Evolutionary conservation across 148 eudicot genomes (phyloP), one percentile per base, ranked within the genome.

Genomic region (Heliosperma pusillum): DNA sequence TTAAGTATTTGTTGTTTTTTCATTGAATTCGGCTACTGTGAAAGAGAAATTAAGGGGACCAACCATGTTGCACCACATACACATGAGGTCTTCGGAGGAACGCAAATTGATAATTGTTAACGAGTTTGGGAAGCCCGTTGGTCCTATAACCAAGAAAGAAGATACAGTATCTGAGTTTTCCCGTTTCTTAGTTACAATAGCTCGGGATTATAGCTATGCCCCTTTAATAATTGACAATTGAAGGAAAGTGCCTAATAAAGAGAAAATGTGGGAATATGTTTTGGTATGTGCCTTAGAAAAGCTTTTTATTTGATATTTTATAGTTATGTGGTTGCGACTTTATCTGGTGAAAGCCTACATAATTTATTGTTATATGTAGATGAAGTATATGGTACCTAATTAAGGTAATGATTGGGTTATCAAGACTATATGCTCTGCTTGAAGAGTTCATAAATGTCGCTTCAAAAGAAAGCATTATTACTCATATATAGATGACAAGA

Each of bases 1-100:
- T 25, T 0, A 7, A 16, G 16, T 19, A 3, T 36, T 66, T 66
- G 0, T 58, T 16, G 19, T 3, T 16, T 16, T 4, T 3, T 17
- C 6, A 7, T 58, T n/a, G 29, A 24, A 29, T 62, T 3, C 17
- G 26, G 66, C 66, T 16, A 62, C 15, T 11, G 1, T 25, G 25
- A 11, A 47, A 15, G 22, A 5, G 26, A 76, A 76, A 21, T n/a
- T 10, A 13, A 53, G 78, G 68, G 45, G 77, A 10, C 62, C 77
- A 50, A 64, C 71, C 24, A 75, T 75, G 77, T 26, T 75, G 50
- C 77, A 74, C 30, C 27, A 52, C 20, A 71, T 75, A 3, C 77
- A 75, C 20, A 64, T 17, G 10, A 60, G 63, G 12, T 3, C 66
- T 16, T 20, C 21, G 3, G 50, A 75, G 25, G 11, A 75, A 1